These are phyloP conservation scores for Populus tomentosa DNA, from an alignment of 441 rosid genomes.

Conservation along the genomic window DNA sequence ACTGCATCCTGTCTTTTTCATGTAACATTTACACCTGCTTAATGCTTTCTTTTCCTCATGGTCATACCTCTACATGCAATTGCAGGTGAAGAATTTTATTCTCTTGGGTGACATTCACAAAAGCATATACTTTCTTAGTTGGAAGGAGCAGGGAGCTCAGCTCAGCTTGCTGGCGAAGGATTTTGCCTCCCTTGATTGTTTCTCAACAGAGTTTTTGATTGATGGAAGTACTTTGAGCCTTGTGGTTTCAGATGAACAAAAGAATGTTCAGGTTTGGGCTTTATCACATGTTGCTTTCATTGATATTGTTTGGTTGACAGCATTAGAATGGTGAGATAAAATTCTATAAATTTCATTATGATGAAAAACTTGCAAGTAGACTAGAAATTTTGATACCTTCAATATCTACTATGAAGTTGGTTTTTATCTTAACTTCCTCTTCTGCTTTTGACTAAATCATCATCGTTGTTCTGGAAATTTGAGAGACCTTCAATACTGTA, in stretches of 20 bases:
- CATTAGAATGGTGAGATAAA: background rate
- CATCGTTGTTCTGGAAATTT: background rate
- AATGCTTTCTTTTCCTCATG: slow-evolving; percentile 6
- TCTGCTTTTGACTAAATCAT: background rate
- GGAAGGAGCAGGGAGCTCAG: slow-evolving; percentile 99
- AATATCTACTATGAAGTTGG: background rate
- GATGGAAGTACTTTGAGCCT: slow-evolving; percentile 97
- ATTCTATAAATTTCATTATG: background rate
- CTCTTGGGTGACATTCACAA: slow-evolving; percentile 89
- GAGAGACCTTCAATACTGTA: background rate
- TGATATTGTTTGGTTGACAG: background rate
- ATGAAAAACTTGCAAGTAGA: background rate
- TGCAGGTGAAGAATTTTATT: slow-evolving; percentile 88
- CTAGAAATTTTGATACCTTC: background rate
- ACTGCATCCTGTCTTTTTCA: background rate
- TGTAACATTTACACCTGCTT: background rate
- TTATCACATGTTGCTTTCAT: background rate
- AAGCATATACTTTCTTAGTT: slow-evolving; percentile 92
- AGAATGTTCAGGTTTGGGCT: slow-evolving; percentile 76
- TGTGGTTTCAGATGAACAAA: slow-evolving; percentile 90
- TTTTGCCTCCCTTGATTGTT: slow-evolving; percentile 92
- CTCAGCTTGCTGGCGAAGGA: slow-evolving; percentile 93
- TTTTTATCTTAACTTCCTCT: background rate
- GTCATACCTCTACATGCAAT: background rate
- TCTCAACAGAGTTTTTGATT: slow-evolving; percentile 93